Conservation (phyloP, 1,284 basidiomycete species). For the Waitea zeae region DNA sequence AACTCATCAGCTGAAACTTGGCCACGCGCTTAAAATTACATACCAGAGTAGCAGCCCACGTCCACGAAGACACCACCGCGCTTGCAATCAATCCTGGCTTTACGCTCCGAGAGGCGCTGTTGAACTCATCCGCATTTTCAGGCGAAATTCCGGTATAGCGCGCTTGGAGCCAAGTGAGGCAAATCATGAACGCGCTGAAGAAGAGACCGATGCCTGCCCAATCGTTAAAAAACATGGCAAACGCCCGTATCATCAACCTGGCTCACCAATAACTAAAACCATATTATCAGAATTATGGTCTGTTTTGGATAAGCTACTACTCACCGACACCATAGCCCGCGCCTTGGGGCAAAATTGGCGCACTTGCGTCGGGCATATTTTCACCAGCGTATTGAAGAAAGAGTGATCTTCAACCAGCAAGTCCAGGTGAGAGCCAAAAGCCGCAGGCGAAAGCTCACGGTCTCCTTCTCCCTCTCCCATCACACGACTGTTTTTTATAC, state of each 20-base stretch:
- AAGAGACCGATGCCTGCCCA: slow-evolving; percentile 67
- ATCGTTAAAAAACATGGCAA: too few species aligned
- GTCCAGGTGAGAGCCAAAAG: too few species aligned
- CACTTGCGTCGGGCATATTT: neutral
- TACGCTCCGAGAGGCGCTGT: slow-evolving; percentile 62
- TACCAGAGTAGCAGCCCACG: slow-evolving; percentile 64
- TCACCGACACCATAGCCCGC: slow-evolving; percentile 75
- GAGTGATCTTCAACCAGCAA: too few species aligned
- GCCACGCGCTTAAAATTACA: slow-evolving; percentile 8
- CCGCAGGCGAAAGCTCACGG: too few species aligned
- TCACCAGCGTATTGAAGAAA: too few species aligned
- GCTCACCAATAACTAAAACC: neutral
- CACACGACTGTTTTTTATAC: too few species aligned
- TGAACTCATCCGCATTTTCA: slow-evolving; percentile 65
- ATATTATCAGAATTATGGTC: neutral
- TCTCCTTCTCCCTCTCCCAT: too few species aligned
- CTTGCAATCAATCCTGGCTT: slow-evolving; percentile 85
- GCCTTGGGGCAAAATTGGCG: slow-evolving; percentile 31
- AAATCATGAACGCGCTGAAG: slow-evolving; percentile 66
- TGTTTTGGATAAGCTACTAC: slow-evolving; percentile 13
- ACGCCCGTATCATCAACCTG: too few species aligned
- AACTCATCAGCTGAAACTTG: slow-evolving; percentile 2
- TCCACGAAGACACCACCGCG: slow-evolving; percentile 79
- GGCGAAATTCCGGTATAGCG: slow-evolving; percentile 63
- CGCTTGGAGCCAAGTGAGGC: slow-evolving; percentile 48